Conservation (phyloP, 225 moss, liverwort and hornwort genomes). For the Marchantia paleacea region DNA sequence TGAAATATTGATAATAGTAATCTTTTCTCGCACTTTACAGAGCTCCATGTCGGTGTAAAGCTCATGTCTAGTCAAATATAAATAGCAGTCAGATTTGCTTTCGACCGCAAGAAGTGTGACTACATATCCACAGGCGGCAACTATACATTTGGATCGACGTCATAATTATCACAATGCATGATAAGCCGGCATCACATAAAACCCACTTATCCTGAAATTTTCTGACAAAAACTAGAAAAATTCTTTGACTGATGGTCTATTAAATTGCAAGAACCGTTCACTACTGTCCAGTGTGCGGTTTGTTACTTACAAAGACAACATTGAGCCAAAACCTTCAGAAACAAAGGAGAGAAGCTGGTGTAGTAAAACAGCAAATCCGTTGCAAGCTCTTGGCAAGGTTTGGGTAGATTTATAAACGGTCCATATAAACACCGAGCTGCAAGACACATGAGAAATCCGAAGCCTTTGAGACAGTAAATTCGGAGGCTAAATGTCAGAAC, state of each 20-base stretch:
- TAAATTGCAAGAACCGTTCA: neutral
- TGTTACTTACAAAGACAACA: conserved; percentile 72
- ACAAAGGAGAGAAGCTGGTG: conserved; percentile 60
- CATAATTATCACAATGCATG: neutral
- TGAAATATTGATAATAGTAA: too few species aligned
- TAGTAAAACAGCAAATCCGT: conserved; percentile 67
- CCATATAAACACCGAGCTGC: conserved; percentile 81
- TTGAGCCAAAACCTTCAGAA: conserved; percentile 72
- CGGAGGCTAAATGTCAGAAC: neutral
- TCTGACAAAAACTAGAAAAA: too few species aligned
- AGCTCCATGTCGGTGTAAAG: too few species aligned
- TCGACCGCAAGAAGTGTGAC: too few species aligned
- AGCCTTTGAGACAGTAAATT: neutral
- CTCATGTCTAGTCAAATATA: too few species aligned
- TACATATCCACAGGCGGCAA: too few species aligned
- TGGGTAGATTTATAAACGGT: conserved; percentile 79
- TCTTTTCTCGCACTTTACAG: too few species aligned
- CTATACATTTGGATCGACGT: neutral
- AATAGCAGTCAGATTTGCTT: too few species aligned
- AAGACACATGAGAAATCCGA: neutral
- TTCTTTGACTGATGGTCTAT: too few species aligned
- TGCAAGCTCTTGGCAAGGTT: conserved; percentile 72
- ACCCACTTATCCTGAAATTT: too few species aligned
- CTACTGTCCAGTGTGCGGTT: neutral
- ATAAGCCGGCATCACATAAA: too few species aligned